Conservation (phyloP, 2,329 filamentous ascomycete species). For the Capronia coronata region DNA sequence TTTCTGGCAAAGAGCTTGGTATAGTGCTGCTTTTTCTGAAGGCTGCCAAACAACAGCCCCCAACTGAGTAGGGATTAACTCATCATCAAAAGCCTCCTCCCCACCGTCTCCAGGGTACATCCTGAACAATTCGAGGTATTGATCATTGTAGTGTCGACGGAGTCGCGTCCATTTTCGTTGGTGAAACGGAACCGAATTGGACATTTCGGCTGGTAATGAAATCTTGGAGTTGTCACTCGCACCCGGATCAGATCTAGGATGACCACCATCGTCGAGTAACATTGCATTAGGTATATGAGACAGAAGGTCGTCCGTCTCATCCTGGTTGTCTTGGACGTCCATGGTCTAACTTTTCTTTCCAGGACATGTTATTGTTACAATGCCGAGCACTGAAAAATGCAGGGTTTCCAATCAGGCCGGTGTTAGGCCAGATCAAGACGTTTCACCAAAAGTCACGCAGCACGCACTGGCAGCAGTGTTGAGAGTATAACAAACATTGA, state of each 20-base stretch:
- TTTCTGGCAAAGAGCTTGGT: conserved; percentile 56
- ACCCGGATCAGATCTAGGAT: not conserved
- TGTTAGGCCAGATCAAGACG: not conserved
- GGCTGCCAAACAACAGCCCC: conserved; percentile 65
- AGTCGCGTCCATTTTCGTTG: conserved; percentile 23
- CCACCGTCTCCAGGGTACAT: conserved; percentile 44
- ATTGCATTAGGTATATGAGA: not conserved
- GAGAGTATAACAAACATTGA: too few species aligned
- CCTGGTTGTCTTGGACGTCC: conserved; percentile 12
- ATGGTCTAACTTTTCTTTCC: conserved; percentile 7
- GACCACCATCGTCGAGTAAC: not conserved
- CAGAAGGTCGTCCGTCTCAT: conserved; percentile 1
- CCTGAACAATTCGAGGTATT: conserved; percentile 50
- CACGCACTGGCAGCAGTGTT: too few species aligned
- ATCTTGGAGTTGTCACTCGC: not conserved
- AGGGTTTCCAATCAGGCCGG: not conserved
- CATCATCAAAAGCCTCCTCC: conserved; percentile 24
- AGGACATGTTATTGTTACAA: conserved; percentile 6
- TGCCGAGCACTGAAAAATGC: not conserved
- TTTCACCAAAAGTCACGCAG: not conserved
- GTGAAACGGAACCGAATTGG: not conserved
- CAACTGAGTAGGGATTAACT: conserved; percentile 45
- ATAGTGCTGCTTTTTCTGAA: conserved; percentile 65
- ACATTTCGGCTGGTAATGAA: not conserved
- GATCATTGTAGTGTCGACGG: conserved; percentile 39